Evolutionary conservation across 2,329 filamentous ascomycete species (phyloP), one percentile per base, ranked within the genome.

Genomic region (Pyricularia grisea): DNA sequence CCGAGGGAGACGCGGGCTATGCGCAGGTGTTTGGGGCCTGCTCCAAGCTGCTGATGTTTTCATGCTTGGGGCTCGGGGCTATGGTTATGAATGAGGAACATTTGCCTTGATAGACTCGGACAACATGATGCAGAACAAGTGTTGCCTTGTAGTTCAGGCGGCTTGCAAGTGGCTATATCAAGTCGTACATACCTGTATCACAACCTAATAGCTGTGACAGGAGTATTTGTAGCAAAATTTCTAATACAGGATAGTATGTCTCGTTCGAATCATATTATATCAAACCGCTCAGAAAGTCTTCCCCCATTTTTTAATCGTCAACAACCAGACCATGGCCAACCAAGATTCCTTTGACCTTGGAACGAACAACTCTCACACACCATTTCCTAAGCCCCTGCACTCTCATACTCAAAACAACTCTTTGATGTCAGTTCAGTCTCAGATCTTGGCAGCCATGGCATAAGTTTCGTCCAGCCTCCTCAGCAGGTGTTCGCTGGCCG

Each of bases 1-100:
- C 76, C 17, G 73, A 75, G 5, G 75, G 76, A 50, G 74, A 74
- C 3, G 11, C 55, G 42, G 73, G 73, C 4, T 74, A 72, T 33
- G 74, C 69, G 25, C 71, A 71, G 4, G 78, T 78, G 1, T 79
- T 79, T 69, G 68, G 72, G 1, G 72, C 74, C 3, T 79, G 77
- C 68, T 74, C 76, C 7, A 74, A 70, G 66, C 69, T 79, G 70
- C 68, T 80, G 69, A 69, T 76, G 65, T 72, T 70, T 20, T 74
- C 77, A 1, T 72, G 74, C 23, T 75, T 74, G 6, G 74, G 73
- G 0, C 33, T 79, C 12, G 73, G 76, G 71, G 72, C 72, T 7
- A 73, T 73, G 70, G 33, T 72, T 30, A 68, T 72, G 64, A 73
- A 72, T 25, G 71, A 73, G 71, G 71, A 71, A 25, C 67, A 68